Evolutionary conservation across 495 filamentous ascomycete genomes (phyloP).

Genomic region (Neurospora hispaniola): DNA sequence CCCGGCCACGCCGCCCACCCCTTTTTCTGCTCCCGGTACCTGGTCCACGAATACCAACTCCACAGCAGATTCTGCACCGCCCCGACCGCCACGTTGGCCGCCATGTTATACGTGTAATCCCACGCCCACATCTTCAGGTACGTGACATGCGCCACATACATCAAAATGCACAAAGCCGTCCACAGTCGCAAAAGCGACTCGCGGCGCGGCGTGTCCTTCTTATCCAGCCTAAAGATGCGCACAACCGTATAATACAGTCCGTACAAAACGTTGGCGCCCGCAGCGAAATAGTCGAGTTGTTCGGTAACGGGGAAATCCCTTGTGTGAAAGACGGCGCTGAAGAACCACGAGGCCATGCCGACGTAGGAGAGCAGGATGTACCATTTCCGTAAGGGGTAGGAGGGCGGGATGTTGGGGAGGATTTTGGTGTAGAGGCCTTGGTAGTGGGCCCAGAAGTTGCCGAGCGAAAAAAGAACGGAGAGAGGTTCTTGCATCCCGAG

Average conservation of each 20-base stretch:
- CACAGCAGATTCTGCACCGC: constrained; percentile 74
- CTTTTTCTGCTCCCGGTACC: constrained; percentile 55
- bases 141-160: constrained; percentile 69
- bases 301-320: constrained; percentile 80
- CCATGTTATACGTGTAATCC: constrained; percentile 98
- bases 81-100: constrained; percentile 78
- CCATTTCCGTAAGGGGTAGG: constrained; percentile 67
- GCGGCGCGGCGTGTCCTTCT: constrained; percentile 42
- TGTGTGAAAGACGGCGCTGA: constrained; percentile 83
- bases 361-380: constrained; percentile 75
- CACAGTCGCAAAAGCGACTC: constrained; percentile 55
- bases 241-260: constrained; percentile 77
- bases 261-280: constrained; percentile 83
- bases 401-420: constrained; percentile 53
- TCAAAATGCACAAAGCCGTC: constrained; percentile 56
- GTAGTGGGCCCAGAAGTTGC: constrained; percentile 85
- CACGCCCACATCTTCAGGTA: constrained; percentile 80
- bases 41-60: constrained; percentile 68
- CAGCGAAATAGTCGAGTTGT: constrained; percentile 91
- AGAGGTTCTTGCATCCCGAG: constrained; percentile 91
- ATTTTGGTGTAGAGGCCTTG: constrained; percentile 57
- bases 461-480: constrained; percentile 81
- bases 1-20: constrained; percentile 89
- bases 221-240: constrained; percentile 72
- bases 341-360: constrained; percentile 73